These are phyloP conservation scores for Arabis alpina DNA, from an alignment of 345 rosid genomes.

Conservation along the genomic window DNA sequence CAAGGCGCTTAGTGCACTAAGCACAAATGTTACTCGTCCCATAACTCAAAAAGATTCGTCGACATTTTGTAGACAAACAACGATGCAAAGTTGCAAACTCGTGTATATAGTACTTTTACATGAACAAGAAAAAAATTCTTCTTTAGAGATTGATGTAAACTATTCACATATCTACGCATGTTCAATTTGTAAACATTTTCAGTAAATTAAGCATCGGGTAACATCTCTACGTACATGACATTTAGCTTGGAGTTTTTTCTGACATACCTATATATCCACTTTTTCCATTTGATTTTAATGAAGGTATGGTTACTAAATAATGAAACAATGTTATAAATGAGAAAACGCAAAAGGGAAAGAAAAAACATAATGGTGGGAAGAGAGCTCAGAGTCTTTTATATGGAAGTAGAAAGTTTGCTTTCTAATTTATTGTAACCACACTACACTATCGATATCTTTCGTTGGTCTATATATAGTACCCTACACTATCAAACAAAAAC, in stretches of 20 bases:
- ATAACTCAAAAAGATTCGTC: no score
- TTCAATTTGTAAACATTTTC: no score
- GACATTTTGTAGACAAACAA: no score
- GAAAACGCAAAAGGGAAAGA: constrained; percentile 14
- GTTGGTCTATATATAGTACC: background rate
- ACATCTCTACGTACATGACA: no score
- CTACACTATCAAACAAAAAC: constrained; percentile 30
- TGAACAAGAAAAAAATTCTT: no score
- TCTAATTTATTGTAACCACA: constrained; percentile 9
- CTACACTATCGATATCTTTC: background rate
- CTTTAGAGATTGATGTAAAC: no score
- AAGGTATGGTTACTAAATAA: constrained; percentile 16
- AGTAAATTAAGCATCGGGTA: no score
- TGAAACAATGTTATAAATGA: constrained; percentile 32
- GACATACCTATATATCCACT: constrained; percentile 33
- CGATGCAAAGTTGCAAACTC: no score
- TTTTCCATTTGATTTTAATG: constrained; percentile 17
- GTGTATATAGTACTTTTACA: no score
- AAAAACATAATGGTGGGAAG: constrained; percentile 22
- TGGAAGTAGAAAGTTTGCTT: constrained; percentile 11
- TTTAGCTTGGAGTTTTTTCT: constrained; percentile 15
- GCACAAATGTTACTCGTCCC: no score
- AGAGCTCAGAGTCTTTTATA: constrained; percentile 19
- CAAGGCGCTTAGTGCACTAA: no score
- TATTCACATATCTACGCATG: no score